phyloP scores from a whole-genome alignment of 2,329 filamentous ascomycete genomes.

The Neonectria neomacrospora region DNA sequence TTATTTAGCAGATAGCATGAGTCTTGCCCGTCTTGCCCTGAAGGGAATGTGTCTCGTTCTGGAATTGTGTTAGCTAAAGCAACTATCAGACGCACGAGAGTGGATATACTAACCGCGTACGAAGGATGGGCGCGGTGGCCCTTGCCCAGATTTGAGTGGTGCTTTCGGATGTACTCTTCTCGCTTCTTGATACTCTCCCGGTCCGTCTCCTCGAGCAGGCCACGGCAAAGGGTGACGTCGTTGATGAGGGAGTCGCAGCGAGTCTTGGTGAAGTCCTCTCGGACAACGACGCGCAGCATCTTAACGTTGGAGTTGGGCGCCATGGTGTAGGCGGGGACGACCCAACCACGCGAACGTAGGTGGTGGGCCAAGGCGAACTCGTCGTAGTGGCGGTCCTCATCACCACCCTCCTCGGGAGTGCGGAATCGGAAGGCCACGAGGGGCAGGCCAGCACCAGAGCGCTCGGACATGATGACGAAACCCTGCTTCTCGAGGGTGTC shows the following conservation, averaged over 20 bases:
- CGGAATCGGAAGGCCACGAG: constrained; percentile 88
- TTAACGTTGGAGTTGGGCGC: constrained; percentile 88
- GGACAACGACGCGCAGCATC: constrained; percentile 91
- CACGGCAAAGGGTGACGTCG: constrained; percentile 82
- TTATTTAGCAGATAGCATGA: constrained; percentile 79
- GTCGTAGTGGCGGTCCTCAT: constrained; percentile 71
- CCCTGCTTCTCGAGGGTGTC: constrained; percentile 77
- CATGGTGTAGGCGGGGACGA: constrained; percentile 97
- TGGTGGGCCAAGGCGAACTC: constrained; percentile 86
- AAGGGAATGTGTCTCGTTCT: constrained; percentile 85
- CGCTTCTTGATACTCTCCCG: constrained; percentile 75
- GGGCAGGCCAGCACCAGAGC: constrained; percentile 80
- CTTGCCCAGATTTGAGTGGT: constrained; percentile 65
- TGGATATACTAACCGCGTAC: constrained; percentile 57
- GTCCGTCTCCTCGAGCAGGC: constrained; percentile 79
- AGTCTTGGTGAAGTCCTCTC: constrained; percentile 88
- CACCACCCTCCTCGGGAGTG: constrained; percentile 59
- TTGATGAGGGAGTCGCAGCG: constrained; percentile 81
- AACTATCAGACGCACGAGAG: accelerated
- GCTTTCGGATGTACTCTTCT: constrained; percentile 70
- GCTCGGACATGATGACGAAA: constrained; percentile 90
- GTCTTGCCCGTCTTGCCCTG: constrained; percentile 93
- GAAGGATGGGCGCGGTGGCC: constrained; percentile 60
- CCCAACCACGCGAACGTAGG: constrained; percentile 88
- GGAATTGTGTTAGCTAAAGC: constrained; percentile 28